Conservation (phyloP, 805 yeast species). For the Komagataella pastoris region DNA sequence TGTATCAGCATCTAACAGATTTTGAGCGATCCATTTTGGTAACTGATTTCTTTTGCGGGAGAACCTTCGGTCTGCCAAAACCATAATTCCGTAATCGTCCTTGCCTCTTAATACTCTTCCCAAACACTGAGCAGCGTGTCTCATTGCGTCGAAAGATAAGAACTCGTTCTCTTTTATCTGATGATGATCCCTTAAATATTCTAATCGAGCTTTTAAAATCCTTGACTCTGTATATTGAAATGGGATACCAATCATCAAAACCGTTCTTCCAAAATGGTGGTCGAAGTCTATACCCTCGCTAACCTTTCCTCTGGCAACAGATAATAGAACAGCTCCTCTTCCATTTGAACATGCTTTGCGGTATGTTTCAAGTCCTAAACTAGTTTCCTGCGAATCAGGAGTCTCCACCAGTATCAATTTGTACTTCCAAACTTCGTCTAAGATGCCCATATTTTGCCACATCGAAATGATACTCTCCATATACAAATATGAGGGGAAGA, state of each 20-base stretch:
- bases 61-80: conserved; percentile 88
- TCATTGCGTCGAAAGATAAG: conserved; percentile 96
- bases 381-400: conserved; percentile 98
- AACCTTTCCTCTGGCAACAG: conserved; percentile 98
- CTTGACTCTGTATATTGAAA: conserved; percentile 98
- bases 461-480: conserved; percentile 97
- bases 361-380: conserved; percentile 88
- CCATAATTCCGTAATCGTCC: conserved; percentile 98
- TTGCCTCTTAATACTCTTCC: conserved; percentile 97
- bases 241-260: conserved; percentile 97
- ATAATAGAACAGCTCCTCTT: conserved; percentile 88
- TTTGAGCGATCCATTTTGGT: conserved; percentile 97
- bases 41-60: conserved; percentile 74
- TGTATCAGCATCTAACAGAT: conserved; percentile 78
- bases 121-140: conserved; percentile 98
- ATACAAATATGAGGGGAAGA: conserved; percentile 91
- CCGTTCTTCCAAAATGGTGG: conserved; percentile 96
- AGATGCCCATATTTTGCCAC: conserved; percentile 98
- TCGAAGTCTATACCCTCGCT: conserved; percentile 99
- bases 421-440: conserved; percentile 98
- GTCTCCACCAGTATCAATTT: conserved; percentile 92
- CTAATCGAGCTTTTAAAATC: conserved; percentile 87
- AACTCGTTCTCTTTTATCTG: conserved; percentile 92
- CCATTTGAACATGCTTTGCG: conserved; percentile 96
- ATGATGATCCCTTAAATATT: conserved; percentile 83